Evolutionary conservation across 2,329 filamentous ascomycete species (phyloP).

Genomic region (Dryadomyces quercivorus): DNA sequence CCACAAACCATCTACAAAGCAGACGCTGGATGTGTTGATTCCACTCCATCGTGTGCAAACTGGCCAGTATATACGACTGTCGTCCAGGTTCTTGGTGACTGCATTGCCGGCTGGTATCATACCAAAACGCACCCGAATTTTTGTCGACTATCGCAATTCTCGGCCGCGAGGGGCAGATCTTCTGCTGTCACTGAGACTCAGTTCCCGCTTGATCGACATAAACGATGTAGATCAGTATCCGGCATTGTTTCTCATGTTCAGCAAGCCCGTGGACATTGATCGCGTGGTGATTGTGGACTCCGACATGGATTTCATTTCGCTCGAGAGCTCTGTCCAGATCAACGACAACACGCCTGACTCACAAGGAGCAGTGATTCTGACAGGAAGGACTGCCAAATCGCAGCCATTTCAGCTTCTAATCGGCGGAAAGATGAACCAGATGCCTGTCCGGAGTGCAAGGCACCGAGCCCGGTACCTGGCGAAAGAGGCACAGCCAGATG

Average conservation of each 20-base stretch:
- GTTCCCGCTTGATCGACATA: not conserved
- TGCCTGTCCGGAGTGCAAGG: not conserved
- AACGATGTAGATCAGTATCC: not conserved
- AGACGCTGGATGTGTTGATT: not conserved
- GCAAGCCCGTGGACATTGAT: constrained; percentile 5
- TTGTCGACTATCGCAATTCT: constrained; percentile 8
- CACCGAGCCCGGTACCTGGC: not conserved
- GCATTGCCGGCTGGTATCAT: not conserved
- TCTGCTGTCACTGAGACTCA: constrained; percentile 1
- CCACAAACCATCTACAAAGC: not conserved
- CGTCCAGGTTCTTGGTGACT: constrained; percentile 4
- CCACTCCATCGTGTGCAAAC: constrained; percentile 3
- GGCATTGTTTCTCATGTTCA: constrained; percentile 5
- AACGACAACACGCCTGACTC: not conserved
- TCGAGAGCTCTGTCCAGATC: constrained; percentile 7
- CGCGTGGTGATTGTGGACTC: not conserved
- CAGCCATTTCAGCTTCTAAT: constrained; percentile 3
- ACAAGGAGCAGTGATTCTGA: constrained; percentile 2
- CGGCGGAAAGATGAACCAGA: not conserved
- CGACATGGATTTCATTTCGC: constrained; percentile 5
- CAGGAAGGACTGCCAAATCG: not conserved
- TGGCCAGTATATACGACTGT: constrained; percentile 8
- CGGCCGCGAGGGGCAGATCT: not conserved
- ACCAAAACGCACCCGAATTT: constrained; percentile 1
- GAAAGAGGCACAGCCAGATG: not conserved